Conservation (phyloP, 495 filamentous ascomycete genomes). For the Schizothecium vesticola region DNA sequence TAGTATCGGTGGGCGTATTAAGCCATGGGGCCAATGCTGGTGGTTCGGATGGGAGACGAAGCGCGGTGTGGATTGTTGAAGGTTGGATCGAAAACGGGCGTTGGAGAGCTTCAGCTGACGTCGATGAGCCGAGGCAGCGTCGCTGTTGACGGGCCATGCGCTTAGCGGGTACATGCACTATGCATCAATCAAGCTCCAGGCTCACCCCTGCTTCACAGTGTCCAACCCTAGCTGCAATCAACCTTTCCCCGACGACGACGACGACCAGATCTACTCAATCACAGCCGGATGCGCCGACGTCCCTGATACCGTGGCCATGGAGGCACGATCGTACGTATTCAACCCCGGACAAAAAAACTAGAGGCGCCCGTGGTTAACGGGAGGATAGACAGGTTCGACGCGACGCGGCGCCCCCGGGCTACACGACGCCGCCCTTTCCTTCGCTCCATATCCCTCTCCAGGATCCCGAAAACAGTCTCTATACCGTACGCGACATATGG, state of each 20-base stretch:
- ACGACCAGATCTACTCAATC: background rate
- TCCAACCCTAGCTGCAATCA: background rate
- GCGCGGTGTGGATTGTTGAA: background rate
- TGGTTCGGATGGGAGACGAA: background rate
- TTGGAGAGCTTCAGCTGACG: background rate
- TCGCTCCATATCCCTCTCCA: conserved; percentile 73
- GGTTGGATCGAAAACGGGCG: background rate
- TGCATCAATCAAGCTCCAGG: background rate
- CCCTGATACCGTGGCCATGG: conserved; percentile 12
- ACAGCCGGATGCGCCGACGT: background rate
- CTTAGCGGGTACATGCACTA: background rate
- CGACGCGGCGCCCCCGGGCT: conserved; percentile 56
- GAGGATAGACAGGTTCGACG: conserved; percentile 15
- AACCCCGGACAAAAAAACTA: background rate
- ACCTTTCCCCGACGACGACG: background rate
- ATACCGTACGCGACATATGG: conserved; percentile 78
- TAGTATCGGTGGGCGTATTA: background rate
- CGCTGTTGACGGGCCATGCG: background rate
- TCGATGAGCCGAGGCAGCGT: conserved; percentile 7
- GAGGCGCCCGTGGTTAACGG: background rate
- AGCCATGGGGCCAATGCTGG: background rate
- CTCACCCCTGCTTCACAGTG: background rate
- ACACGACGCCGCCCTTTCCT: conserved; percentile 72
- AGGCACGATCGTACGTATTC: conserved; percentile 15
- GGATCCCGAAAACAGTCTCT: conserved; percentile 59